Evolutionary conservation across 192 early-diverging fungal genomes (phyloP), one percentile per base, ranked within the genome.

Genomic region (Spizellomyces sp.): DNA sequence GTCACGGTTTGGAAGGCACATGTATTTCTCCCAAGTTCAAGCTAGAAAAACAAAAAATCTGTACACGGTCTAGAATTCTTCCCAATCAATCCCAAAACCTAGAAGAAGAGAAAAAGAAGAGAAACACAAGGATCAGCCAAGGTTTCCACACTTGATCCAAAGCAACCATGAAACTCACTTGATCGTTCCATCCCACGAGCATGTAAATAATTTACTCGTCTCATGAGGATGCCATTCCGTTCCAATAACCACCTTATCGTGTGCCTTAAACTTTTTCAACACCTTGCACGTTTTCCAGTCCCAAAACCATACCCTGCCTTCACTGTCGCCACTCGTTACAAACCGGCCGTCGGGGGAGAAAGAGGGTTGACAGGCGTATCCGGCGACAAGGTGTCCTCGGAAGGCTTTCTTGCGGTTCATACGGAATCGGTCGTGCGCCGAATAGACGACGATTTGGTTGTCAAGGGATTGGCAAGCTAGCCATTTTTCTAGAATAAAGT

Each of bases 211-310:
- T 56, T 95, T 90, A 0, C 90, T 92, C 0, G 91, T 85, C 70
- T 98, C 96, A 72, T 95, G 92, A 42, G 98, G 98, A 78, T 98
- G 92, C 98, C 98, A 99, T n/a, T 90, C 92, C 21, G 87, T 89
- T 52, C 88, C 87, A 65, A 96, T 96, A 15, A 96, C 86, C 6
- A 98, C 96, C 66, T 89, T 86, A 66, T 93, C 89, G 76, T 99
- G 98, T 0, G 93, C 94, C 74, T 96, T 93, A 77, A 94, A 92
- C 76, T 93, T 94, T 15, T 89, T 91, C 65, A 92, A 76, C 0
- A 96, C 83, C 61, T 91, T 90, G 69, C 89, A 88, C 19, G 94
- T 87, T 80, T 97, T 96, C 93, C 94, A 99, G 75, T 98, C 95
- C 98, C 98, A 99, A 82, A 93, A 90, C 89, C 91, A 96, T 48